These are phyloP conservation scores for Colletotrichum caudatum DNA, from an alignment of 2,329 filamentous ascomycete genomes.

Conservation along the genomic window DNA sequence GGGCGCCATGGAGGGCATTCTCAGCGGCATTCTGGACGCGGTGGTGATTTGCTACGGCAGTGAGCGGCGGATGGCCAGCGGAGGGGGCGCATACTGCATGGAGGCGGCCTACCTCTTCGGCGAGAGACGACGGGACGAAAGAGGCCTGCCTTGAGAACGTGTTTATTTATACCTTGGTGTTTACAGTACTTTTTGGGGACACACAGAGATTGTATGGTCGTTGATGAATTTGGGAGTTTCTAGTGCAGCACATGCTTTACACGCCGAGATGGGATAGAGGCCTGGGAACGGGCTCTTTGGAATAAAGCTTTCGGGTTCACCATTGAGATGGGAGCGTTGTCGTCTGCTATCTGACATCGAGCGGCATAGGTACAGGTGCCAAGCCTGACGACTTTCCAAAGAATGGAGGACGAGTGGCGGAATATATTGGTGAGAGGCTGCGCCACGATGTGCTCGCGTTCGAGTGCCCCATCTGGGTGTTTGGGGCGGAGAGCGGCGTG, in stretches of 20 bases:
- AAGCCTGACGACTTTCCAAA: neutral
- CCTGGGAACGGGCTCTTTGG: neutral
- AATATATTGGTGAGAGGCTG: constrained; percentile 7
- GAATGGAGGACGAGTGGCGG: neutral
- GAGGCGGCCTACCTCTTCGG: constrained; percentile 93
- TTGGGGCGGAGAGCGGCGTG: constrained; percentile 23
- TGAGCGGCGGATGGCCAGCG: constrained; percentile 77
- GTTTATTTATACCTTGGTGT: constrained; percentile 13
- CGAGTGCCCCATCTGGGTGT: constrained; percentile 1
- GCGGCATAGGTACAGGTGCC: neutral
- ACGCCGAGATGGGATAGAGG: constrained; percentile 26
- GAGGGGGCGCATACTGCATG: constrained; percentile 84
- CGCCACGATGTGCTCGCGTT: constrained; percentile 30
- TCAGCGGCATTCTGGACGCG: constrained; percentile 88
- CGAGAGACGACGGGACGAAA: constrained; percentile 60
- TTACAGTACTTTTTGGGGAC: constrained; percentile 2
- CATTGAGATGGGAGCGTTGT: neutral
- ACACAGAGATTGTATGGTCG: constrained; percentile 15
- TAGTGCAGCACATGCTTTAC: constrained; percentile 11
- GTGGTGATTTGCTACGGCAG: constrained; percentile 95
- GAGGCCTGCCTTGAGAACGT: constrained; percentile 45
- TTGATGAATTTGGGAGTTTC: constrained; percentile 5
- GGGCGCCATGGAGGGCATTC: constrained; percentile 88
- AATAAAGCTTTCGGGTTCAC: neutral
- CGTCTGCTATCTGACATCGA: neutral